Base-by-base conservation (phyloP, 257 asterid species). In the Rubia yunnanensis region DNA sequence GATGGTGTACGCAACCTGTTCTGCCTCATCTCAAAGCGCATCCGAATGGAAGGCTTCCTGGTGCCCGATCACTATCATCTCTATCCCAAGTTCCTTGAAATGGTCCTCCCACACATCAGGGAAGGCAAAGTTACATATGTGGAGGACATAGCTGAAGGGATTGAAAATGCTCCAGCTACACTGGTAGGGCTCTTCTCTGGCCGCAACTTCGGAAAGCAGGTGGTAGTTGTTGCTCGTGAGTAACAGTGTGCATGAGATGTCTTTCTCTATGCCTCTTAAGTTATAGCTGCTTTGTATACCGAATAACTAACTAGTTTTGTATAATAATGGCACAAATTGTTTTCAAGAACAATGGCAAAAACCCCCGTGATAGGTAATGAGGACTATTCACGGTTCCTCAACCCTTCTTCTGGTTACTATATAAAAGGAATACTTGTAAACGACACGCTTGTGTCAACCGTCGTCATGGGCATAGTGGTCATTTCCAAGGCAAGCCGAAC, bases 181-280 rank as follows among this genome's bases (percentile, higher is more conserved):
- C 69, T 78, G 1, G 8, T 75, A 13, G 88, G 83, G 26, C 72
- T 80, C 1, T 78, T 80, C 76, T 54, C 75, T 0, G 83, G 83
- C 5, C 72, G 70, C 27, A 80, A 83, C 10, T 68, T 83, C 1
- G 88, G 88, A 52, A 80, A 83, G 70, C 80, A 80, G 58, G 64
- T 80, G 23, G 85, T 80, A 9, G 69, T 35, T 8, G 76, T 82
- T 15, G 60, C 79, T 18, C 53, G 5, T 26, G 84, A 79, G 32
- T 79, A 79, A 27, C 73, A 64, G 55, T 30, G 38, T 5, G 41
- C 28, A 20, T 32, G 17, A 22, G n/a, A 1, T 60, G 11, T 1
- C 0, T 3, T 66, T 36, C 27, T n/a, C 20, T 3, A 23, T 20
- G 0, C 7, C 41, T 63, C 58, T 22, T 26, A 52, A 34, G 39